A percentile compares a stretch with the other conserved stretches of the same genome.
Evolutionary conservation across 345 rosid species (phyloP).

Genomic region (Eucalyptus shirleyi): DNA sequence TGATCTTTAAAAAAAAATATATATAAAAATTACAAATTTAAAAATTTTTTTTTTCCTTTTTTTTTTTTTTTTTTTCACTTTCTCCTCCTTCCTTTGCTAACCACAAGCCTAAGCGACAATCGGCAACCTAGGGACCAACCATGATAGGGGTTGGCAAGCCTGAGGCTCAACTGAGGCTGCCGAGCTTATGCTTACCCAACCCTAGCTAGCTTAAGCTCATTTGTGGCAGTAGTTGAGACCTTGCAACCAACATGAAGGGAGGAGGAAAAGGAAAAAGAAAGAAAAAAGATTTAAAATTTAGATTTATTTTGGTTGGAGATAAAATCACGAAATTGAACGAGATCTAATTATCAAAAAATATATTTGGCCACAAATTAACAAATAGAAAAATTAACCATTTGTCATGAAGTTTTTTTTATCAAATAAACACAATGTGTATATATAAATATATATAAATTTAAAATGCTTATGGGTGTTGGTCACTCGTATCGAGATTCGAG

Average conservation of each 20-base stretch:
- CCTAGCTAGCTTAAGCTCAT: neutral
- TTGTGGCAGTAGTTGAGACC: rapidly evolving
- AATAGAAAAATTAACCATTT: too few species aligned
- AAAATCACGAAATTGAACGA: neutral
- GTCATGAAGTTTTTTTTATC: too few species aligned
- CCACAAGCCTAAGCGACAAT: rapidly evolving
- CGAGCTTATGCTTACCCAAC: neutral
- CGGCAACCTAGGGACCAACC: rapidly evolving
- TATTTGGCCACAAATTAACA: too few species aligned
- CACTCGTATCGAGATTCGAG: neutral
- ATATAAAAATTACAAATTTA: too few species aligned
- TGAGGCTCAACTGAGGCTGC: rapidly evolving
- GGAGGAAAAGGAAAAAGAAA: too few species aligned
- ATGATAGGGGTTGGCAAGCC: rapidly evolving
- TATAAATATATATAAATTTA: too few species aligned
- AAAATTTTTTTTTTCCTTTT: too few species aligned
- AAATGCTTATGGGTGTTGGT: too few species aligned
- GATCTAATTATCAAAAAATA: too few species aligned
- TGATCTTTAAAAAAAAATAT: too few species aligned
- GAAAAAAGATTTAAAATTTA: too few species aligned
- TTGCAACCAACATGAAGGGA: rapidly evolving
- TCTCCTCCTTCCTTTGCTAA: neutral
- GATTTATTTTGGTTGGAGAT: neutral
- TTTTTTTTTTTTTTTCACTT: neutral
- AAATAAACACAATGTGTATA: too few species aligned